A percentile compares a stretch with the other conserved stretches of the same genome.
These are phyloP conservation scores for Didymella pinodella DNA, from an alignment of 2,329 filamentous ascomycete species.

Conservation along the genomic window DNA sequence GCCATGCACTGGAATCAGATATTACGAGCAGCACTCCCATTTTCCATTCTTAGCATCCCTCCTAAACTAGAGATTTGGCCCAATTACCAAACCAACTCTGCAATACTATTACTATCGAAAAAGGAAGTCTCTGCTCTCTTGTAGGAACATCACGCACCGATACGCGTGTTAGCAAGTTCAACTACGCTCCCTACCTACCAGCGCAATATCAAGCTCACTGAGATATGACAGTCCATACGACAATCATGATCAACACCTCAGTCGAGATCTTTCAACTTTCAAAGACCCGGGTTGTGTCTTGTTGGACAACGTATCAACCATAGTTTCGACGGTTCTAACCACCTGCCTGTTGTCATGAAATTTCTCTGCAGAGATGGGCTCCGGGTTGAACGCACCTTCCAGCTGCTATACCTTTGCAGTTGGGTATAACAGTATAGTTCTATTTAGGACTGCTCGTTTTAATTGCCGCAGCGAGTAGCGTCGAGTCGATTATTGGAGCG, in stretches of 20 bases:
- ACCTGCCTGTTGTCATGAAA: neutral
- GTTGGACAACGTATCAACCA: neutral
- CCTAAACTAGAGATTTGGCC: neutral
- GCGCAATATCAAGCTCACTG: neutral
- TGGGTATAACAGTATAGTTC: neutral
- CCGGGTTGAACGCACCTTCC: neutral
- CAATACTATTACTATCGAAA: neutral
- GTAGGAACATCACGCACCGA: neutral
- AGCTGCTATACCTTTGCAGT: neutral
- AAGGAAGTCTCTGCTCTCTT: neutral
- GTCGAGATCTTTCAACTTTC: neutral
- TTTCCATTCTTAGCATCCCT: neutral
- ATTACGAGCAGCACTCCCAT: neutral
- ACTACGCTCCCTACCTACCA: neutral
- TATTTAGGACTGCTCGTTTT: neutral
- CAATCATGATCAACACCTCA: neutral
- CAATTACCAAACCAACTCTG: neutral
- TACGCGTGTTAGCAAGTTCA: neutral
- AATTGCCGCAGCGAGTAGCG: neutral
- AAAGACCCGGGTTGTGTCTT: neutral
- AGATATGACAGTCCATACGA: neutral
- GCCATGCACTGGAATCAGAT: neutral
- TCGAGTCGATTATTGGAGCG: too few species aligned
- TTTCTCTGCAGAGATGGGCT: neutral
- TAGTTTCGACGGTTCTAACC: neutral